Evolutionary conservation across 495 filamentous ascomycete species (phyloP).

Genomic region (Penicillium cinerascens): DNA sequence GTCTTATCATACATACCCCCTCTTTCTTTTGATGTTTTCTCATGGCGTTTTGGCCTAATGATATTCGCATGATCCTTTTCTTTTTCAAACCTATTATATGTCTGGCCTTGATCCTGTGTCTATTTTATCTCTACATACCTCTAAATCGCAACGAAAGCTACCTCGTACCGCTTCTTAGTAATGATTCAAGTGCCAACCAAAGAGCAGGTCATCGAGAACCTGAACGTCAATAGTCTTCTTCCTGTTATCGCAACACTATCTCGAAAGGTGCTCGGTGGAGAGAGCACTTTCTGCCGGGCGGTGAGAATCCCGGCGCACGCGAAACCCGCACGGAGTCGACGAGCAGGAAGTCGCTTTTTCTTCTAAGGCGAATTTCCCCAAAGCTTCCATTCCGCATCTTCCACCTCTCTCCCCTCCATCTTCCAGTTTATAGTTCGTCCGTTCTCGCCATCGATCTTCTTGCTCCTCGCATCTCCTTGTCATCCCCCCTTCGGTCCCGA

Average conservation of each 20-base stretch:
- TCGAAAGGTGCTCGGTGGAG: too few relatives aligned
- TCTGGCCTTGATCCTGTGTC: not conserved
- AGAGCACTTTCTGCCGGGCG: conserved; percentile 26
- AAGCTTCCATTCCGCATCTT: conserved; percentile 25
- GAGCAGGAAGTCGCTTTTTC: conserved; percentile 30
- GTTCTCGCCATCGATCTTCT: conserved; percentile 11
- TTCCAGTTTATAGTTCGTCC: conserved; percentile 6
- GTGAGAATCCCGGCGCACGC: conserved; percentile 25
- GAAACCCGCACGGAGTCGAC: conserved; percentile 32
- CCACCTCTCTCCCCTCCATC: conserved; percentile 7
- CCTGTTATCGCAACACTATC: too few relatives aligned
- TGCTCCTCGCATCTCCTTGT: conserved; percentile 1
- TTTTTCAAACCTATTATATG: conserved; percentile 1
- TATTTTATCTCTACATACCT: not conserved
- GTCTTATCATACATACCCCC: conserved; percentile 19
- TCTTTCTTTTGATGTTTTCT: conserved; percentile 7
- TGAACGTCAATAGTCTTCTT: not conserved
- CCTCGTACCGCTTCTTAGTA: not conserved
- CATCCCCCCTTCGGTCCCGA: not conserved
- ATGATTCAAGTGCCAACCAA: not conserved
- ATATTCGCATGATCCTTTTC: conserved; percentile 11
- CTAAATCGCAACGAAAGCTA: conserved; percentile 2
- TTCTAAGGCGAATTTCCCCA: conserved; percentile 29
- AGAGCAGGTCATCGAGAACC: not conserved
- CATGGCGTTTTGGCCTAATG: conserved; percentile 17